A percentile compares a stretch with the other conserved stretches of the same genome.
Evolutionary conservation across 257 asterid genomes (phyloP).

Genomic region (Nicotiana tabacum): DNA sequence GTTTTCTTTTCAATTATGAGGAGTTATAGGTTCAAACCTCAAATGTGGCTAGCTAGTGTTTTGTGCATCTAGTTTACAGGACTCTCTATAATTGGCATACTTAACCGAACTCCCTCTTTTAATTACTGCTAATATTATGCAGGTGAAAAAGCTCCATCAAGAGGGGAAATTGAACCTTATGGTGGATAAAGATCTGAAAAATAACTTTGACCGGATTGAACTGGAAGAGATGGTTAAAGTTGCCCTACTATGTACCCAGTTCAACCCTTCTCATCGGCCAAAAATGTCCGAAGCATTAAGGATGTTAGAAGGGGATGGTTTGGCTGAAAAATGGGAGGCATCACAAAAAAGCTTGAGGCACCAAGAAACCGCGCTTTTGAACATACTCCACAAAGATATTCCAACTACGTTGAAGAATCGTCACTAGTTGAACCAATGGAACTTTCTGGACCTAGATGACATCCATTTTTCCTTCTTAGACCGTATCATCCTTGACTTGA

Average conservation of each 20-base stretch:
- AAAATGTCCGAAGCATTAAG: slow-evolving; percentile 92
- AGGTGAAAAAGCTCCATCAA: slow-evolving; percentile 82
- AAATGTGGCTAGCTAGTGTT: neutral
- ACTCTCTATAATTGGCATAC: neutral
- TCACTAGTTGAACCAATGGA: slow-evolving; percentile 89
- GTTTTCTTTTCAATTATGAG: neutral
- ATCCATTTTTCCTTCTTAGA: neutral
- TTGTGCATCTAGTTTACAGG: neutral
- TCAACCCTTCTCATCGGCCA: slow-evolving; percentile 75
- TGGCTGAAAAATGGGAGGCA: slow-evolving; percentile 92
- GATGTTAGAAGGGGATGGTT: slow-evolving; percentile 90
- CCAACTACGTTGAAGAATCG: slow-evolving; percentile 74
- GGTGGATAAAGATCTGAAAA: slow-evolving; percentile 68
- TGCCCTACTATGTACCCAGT: slow-evolving; percentile 77
- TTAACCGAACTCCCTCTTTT: neutral
- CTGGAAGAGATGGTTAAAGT: slow-evolving; percentile 83
- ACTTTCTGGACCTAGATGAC: slow-evolving; percentile 93
- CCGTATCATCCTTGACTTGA: neutral
- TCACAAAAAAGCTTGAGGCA: slow-evolving; percentile 49
- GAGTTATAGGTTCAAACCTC: neutral
- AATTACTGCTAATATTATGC: neutral
- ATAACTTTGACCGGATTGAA: slow-evolving; percentile 53
- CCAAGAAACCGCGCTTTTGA: slow-evolving; percentile 50
- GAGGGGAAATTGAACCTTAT: slow-evolving; percentile 64
- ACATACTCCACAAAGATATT: slow-evolving; percentile 59